phyloP scores from a whole-genome alignment of 371 early-diverging fungal species.

The Enterocytospora artemiae region DNA sequence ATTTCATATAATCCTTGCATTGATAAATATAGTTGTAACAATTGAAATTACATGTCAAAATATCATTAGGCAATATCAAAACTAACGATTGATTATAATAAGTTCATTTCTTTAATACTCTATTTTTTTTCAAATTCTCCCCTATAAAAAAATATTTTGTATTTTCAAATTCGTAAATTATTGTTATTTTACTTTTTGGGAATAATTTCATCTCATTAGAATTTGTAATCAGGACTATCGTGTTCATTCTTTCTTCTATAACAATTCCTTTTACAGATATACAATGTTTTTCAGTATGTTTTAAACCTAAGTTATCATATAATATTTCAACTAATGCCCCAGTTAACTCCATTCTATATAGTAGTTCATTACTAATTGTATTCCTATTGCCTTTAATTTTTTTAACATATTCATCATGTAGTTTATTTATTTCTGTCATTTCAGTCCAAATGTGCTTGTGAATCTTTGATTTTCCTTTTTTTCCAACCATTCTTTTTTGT shows the following conservation, averaged over 20 bases:
- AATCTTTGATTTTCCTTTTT: too few species aligned
- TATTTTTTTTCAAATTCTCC: slow-evolving; percentile 14
- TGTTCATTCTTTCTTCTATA: slow-evolving; percentile 31
- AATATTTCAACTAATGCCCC: slow-evolving; percentile 24
- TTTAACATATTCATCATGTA: slow-evolving; percentile 16
- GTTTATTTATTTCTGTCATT: slow-evolving; percentile 8
- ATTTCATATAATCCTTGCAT: too few species aligned
- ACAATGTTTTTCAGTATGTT: too few species aligned
- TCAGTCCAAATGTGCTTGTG: slow-evolving; percentile 6
- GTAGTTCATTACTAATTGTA: background rate
- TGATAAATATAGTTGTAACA: too few species aligned
- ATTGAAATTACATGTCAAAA: too few species aligned
- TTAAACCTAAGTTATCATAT: too few species aligned
- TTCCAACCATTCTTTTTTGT: too few species aligned
- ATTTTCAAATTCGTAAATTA: background rate
- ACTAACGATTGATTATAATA: too few species aligned
- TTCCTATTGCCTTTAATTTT: slow-evolving; percentile 4
- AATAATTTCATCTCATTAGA: slow-evolving; percentile 12
- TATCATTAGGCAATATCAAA: too few species aligned
- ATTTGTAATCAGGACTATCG: slow-evolving; percentile 10
- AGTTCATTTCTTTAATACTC: slow-evolving; percentile 20
- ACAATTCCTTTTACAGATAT: slow-evolving; percentile 31
- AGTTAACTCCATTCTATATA: slow-evolving; percentile 31
- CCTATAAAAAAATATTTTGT: slow-evolving; percentile 12
- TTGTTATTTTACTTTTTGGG: slow-evolving; percentile 15